Percentiles rank a stretch among this genome's conserved stretches.
Conservation (phyloP, 768 basidiomycete species). For the Imleria badia region DNA sequence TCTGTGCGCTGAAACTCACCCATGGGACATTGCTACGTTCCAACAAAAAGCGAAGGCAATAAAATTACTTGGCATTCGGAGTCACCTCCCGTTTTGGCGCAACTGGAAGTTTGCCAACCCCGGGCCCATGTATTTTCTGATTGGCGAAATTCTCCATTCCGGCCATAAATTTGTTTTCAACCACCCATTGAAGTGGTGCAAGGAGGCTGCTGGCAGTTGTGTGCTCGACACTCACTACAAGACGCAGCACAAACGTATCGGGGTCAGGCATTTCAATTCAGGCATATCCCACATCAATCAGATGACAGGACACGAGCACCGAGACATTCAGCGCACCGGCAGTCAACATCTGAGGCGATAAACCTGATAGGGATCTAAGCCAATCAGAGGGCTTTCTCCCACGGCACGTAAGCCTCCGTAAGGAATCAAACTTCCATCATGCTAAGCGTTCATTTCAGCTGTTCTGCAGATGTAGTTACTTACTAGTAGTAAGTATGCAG, state of each 20-base stretch:
- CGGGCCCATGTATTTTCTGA: not conserved
- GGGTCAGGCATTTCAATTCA: not conserved
- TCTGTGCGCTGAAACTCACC: not conserved
- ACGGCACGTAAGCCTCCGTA: too few relatives aligned
- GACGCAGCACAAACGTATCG: not conserved
- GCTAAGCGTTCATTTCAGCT: too few relatives aligned
- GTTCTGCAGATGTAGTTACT: too few relatives aligned
- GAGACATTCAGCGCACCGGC: not conserved
- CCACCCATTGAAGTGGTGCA: slow-evolving; percentile 11
- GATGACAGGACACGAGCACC: not conserved
- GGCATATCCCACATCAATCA: not conserved
- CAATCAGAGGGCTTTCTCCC: too few relatives aligned
- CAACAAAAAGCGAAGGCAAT: not conserved
- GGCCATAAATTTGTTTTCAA: slow-evolving; percentile 11
- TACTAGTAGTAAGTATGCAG: too few relatives aligned
- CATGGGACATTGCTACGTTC: slow-evolving; percentile 30
- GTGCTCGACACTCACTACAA: not conserved
- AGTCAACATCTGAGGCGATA: too few relatives aligned
- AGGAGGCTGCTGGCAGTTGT: not conserved
- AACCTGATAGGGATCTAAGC: too few relatives aligned
- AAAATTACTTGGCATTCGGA: not conserved
- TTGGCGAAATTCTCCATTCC: slow-evolving; percentile 6
- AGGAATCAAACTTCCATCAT: too few relatives aligned
- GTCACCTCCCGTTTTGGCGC: not conserved
- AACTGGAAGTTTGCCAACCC: not conserved